Base-by-base conservation (phyloP, 345 rosid species). In the Limnanthes douglasii region DNA sequence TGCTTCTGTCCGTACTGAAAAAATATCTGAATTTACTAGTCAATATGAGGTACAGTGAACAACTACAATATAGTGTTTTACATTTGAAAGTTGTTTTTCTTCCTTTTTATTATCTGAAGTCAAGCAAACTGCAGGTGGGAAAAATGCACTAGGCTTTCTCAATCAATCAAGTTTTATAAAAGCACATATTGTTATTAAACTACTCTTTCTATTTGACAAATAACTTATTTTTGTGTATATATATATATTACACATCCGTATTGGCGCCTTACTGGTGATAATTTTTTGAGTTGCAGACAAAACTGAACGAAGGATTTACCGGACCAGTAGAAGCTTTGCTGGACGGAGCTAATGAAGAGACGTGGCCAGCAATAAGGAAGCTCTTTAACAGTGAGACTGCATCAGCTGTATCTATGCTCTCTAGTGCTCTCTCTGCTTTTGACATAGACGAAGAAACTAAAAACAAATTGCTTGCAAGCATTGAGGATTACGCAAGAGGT, bases 251-350 rank as follows among this genome's bases (percentile, higher is more conserved):
- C n/a, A n/a, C n/a, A n/a, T n/a, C n/a, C n/a, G n/a, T n/a, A n/a
- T n/a, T n/a, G n/a, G n/a, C n/a, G n/a, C n/a, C n/a, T n/a, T n/a
- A n/a, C n/a, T n/a, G n/a, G n/a, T n/a, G n/a, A n/a, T n/a, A n/a
- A n/a, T n/a, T n/a, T n/a, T n/a, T 5, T 11, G 21, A 6, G 38
- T 42, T 66, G 51, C 72, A 90, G 95, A 61, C 54, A 46, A 84
- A 77, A 51, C 54, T 80, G 26, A 77, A 57, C 16, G 73, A 55
- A 36, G 78, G 86, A 29, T 60, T 90, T 30, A 46, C 84, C 38
- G 98, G 63, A 51, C 94, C 95, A 4, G 79, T 84, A 43, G 98
- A 84, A 61, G 78, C 94, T 48, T 69, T 84, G 35, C 36, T 90
- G 18, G 95, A 77, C 40, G 94, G 76, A 53, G 92, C 98, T 4